Base-by-base conservation (phyloP, 164 flowering plant species). In the Chimonanthus salicifolius region DNA sequence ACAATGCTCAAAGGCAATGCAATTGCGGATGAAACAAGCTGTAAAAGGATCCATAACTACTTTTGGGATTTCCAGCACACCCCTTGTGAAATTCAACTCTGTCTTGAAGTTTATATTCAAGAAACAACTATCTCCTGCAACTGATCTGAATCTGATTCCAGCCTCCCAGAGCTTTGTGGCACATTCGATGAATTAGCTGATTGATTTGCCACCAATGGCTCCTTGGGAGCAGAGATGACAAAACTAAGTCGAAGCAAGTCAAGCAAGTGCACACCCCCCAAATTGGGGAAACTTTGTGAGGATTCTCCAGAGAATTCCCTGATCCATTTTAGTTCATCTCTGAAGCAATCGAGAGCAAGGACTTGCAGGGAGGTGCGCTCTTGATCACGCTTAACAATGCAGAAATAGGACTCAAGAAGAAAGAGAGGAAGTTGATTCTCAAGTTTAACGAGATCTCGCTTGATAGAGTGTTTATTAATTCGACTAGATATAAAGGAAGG, bases 211-310 rank as follows among this genome's bases (percentile, higher is more conserved):
- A 58, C 60, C 1, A 0, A 18, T 0, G 76, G 81, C 47, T 81
- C 75, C 47, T 71, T 72, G 2, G 51, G 70, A 0, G 74, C 76
- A 1, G 6, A 69, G 3, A 85, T 79, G 7, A 85, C 77, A 76
- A 80, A 80, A 67, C 84, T 86, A 0, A 78, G 48, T 0, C 92
- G 78, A 7, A 85, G 71, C 63, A 89, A 69, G 73, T 89, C 92
- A 3, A 89, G 88, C 13, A 89, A 58, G 65, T 89, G 90, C 64
- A 51, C 77, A 2, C 75, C 82, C 13, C 46, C 43, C 0, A 73
- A 72, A 10, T 76, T 20, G 5, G 3, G 9, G 70, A 46, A 69
- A 45, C 68, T 74, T 5, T 67, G 50, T 2, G 82, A 58, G 3
- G 74, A 74, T 11, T 77, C 76, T 2, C 77, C 81, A 0, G 84